A percentile compares a stretch with the other conserved stretches of the same genome.
phyloP scores from a whole-genome alignment of 352 stramenopile genomes.

The Aphanomyces euteiches region DNA sequence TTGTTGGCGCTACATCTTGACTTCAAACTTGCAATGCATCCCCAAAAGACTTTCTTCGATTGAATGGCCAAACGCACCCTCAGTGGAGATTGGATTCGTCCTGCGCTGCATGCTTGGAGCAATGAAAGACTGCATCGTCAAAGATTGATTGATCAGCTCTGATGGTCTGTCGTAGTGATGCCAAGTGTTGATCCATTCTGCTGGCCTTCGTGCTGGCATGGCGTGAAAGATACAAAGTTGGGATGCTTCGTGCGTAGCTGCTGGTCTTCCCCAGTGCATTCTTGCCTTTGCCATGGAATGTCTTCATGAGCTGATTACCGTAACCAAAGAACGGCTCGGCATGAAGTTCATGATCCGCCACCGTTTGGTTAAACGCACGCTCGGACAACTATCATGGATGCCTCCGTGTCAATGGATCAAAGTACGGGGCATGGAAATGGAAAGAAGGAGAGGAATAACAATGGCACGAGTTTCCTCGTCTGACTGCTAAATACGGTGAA shows the following conservation, averaged over 20 bases:
- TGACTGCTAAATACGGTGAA: no score
- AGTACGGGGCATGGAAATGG: no score
- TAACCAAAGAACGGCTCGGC: conserved; percentile 87
- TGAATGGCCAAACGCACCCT: conserved; percentile 58
- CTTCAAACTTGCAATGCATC: conserved; percentile 65
- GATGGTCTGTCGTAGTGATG: conserved; percentile 81
- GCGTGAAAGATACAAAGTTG: conserved; percentile 88
- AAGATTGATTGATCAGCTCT: conserved; percentile 56
- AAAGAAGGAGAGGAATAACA: no score
- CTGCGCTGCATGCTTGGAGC: conserved; percentile 56
- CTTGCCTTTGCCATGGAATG: conserved; percentile 74
- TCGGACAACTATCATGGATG: conserved; percentile 32
- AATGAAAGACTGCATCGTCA: conserved; percentile 60
- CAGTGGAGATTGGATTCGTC: conserved; percentile 44
- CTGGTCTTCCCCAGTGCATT: conserved; percentile 63
- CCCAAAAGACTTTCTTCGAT: conserved; percentile 72
- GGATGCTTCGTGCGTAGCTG: conserved; percentile 92
- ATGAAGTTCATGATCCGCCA: conserved; percentile 84
- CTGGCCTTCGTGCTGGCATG: conserved; percentile 55
- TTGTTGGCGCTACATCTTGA: conserved; percentile 7
- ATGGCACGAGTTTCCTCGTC: no score
- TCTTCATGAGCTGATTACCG: conserved; percentile 86
- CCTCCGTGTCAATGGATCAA: no score
- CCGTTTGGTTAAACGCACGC: conserved; percentile 59
- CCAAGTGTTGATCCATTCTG: conserved; percentile 93